Base-by-base conservation (phyloP, 75 land plant species). In the Picea sitchensis region DNA sequence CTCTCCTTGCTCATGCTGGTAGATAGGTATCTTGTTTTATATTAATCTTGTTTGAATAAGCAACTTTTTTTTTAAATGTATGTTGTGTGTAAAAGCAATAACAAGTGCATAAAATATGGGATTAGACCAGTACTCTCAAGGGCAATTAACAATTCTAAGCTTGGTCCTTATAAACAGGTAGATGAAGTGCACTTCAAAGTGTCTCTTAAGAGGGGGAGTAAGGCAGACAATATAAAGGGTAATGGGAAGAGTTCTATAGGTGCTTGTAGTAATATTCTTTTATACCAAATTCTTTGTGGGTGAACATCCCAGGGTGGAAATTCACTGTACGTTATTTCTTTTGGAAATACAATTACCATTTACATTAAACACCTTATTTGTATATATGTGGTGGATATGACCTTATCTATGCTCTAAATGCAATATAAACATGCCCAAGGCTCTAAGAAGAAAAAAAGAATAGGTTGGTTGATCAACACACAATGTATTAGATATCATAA, bases 1-100 rank as follows among this genome's bases (percentile, higher is more conserved):
- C 88, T 38, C 92, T 96, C 54, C 89, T 96, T 68, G 98, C 99
- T 73, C 90, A 98, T 58, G 99, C 99, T 73, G 99, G 99, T 32
- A 90, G 98, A 82, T 92, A 94, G 92, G 99, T 91, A 65, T 61
- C 2, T 17, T 72, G 4, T 36, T 34, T n/a, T 34, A 57, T 21
- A 4, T 59, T 71, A 34, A 21, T 57, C 30, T 65, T n/a, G 21
- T 62, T 18, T 62, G 64, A 18, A 26, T 26, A 26, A 26, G 8
- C 21, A 62, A 62, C 4, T 30, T 31, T 0, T 14, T 61, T 15
- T 77, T 61, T 7, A 30, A 7, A 67, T 61, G 23, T 34, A 61
- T 18, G 20, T 60, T 60, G 32, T 77, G 14, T 77, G 23, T 4
- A 30, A 60, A 60, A 58, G 2, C 20, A 65, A 34, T 26, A 17